Base-by-base conservation (phyloP, 2,329 filamentous ascomycete species). In the Calonectria hawksworthii region DNA sequence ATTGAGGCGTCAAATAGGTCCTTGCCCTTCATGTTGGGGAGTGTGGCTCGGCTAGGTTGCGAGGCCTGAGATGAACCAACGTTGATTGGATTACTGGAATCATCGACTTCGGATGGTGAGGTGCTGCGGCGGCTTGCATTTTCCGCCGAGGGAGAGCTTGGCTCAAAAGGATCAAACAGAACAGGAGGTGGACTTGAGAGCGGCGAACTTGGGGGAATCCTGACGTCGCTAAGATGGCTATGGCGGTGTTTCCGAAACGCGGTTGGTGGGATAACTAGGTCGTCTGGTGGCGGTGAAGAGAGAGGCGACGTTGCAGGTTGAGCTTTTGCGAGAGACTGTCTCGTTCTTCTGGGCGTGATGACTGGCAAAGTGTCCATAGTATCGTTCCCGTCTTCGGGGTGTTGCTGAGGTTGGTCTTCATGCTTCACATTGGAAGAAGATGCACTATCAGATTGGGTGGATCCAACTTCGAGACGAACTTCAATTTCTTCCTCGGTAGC, bases 1-100 rank as follows among this genome's bases (percentile, higher is more conserved):
- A 95, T 91, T 34, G 92, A 92, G 21, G 90, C 90, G 83, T 95
- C 93, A 78, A 95, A 95, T 3, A 95, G 85, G 79, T 95, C 93
- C 70, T 91, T 90, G 3, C 93, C 93, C 81, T 94, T 94, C 83
- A 94, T 90, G 61, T 92, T 91, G 1, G 91, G 91, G 0, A 93
- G 82, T 0, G 83, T 83, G 47, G 80, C 84, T 74, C 75, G 82
- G 13, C 81, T 74, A 7, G 69, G 84, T 74, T 69, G 81, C 75
- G 86, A 85, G 21, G 82, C 77, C 70, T 89, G 86, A 1, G 87
- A 88, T 16, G 80, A 79, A 56, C 83, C 83, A 30, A 85, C 80
- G 2, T 84, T 81, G 21, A 87, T 87, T 0, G 86, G 85, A 3
- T 84, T 84, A 21, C 86, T 84, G 7, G 85, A 85, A 59, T 88